These are phyloP conservation scores for Syzygium grande DNA, from an alignment of 345 rosid genomes.

Conservation along the genomic window DNA sequence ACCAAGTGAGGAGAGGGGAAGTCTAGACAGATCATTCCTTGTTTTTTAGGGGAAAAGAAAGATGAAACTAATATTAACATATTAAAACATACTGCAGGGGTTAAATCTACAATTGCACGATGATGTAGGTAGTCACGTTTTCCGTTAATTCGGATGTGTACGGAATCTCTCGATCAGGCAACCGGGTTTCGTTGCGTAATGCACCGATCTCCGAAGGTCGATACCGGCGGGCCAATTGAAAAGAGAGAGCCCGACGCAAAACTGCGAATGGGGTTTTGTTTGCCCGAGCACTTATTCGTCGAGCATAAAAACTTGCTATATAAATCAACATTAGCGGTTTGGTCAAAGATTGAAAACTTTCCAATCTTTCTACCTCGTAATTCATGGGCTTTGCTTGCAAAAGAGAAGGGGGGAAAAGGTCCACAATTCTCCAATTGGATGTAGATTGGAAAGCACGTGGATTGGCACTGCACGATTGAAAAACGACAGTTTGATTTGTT, in stretches of 20 bases:
- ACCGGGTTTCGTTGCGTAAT: accelerated
- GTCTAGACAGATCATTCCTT: not conserved
- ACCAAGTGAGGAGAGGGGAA: not conserved
- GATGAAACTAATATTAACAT: not conserved
- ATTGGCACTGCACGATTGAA: not conserved
- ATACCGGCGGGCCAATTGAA: not conserved
- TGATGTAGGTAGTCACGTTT: accelerated
- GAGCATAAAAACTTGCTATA: not conserved
- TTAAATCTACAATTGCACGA: not conserved
- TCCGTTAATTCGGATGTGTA: not conserved
- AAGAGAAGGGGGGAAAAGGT: not conserved
- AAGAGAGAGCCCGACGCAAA: not conserved
- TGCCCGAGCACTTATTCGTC: not conserved
- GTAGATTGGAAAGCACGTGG: not conserved
- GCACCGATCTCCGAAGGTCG: not conserved
- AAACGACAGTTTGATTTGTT: not conserved
- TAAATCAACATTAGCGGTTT: not conserved
- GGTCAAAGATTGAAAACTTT: not conserved
- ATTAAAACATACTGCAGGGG: not conserved
- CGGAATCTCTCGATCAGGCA: accelerated
- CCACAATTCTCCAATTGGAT: not conserved
- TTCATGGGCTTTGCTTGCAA: not conserved
- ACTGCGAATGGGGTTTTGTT: not conserved
- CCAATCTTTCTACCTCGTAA: not conserved
- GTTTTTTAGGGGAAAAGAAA: not conserved